A percentile compares a stretch with the other conserved stretches of the same genome.
Conservation (phyloP, 768 basidiomycete species). For the Lactarius hengduanensis region DNA sequence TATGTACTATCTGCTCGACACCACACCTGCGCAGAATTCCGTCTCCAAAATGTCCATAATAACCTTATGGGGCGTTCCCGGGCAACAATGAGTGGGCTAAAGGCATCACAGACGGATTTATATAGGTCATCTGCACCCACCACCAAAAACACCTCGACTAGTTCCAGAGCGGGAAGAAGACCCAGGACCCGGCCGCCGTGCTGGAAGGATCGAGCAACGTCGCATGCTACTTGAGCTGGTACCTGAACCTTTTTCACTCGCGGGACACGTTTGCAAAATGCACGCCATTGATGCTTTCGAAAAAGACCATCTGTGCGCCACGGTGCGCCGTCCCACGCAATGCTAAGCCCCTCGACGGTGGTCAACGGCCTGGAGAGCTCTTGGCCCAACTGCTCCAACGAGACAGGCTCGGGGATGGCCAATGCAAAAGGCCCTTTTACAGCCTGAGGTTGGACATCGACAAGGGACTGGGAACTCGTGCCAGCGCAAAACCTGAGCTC, state of each 20-base stretch:
- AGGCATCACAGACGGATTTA: background rate
- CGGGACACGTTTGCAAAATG: background rate
- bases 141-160: background rate
- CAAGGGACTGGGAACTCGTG: background rate
- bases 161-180: constrained; percentile 1
- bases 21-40: too few species aligned
- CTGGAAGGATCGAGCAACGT: background rate
- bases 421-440: background rate
- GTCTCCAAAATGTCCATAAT: too few species aligned
- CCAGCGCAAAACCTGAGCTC: background rate
- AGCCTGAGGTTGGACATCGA: background rate
- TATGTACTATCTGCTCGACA: too few species aligned
- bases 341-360: background rate
- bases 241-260: background rate
- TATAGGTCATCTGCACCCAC: background rate
- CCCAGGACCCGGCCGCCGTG: background rate
- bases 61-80: background rate
- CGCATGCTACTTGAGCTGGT: too few species aligned
- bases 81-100: background rate
- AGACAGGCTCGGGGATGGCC: background rate
- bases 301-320: background rate
- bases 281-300: background rate
- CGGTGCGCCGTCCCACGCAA: background rate
- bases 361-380: background rate
- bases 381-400: background rate